Evolutionary conservation across 805 yeast genomes (phyloP).

Genomic region (Cyberlindnera suaveolens): DNA sequence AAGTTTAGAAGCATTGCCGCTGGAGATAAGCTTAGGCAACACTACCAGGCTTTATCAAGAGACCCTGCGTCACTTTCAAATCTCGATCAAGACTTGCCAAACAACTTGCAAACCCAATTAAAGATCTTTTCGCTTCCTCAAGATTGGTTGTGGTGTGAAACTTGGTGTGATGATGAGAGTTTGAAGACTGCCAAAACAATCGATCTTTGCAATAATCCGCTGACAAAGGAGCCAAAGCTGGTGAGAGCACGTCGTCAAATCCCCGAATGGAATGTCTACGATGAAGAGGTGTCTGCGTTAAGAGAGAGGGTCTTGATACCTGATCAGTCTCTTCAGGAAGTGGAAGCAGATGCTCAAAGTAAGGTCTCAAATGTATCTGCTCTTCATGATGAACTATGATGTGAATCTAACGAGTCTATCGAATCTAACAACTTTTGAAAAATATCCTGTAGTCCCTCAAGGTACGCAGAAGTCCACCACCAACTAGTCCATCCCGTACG

Average conservation of each 20-base stretch:
- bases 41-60: constrained; percentile 73
- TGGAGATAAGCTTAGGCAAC: constrained; percentile 77
- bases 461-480: no score
- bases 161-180: constrained; percentile 75
- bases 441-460: not conserved
- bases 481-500: not conserved
- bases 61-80: constrained; percentile 78
- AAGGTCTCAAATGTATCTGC: no score
- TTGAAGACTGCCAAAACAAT: constrained; percentile 64
- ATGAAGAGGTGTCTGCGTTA: constrained; percentile 40
- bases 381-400: constrained; percentile 5
- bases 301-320: constrained; percentile 7
- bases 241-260: constrained; percentile 70
- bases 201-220: constrained; percentile 79
- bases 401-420: not conserved
- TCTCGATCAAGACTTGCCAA: constrained; percentile 91
- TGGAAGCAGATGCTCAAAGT: no score
- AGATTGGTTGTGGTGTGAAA: constrained; percentile 92
- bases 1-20: constrained; percentile 59
- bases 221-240: constrained; percentile 72
- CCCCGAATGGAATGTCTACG: constrained; percentile 73
- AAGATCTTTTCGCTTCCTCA: constrained; percentile 70
- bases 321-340: not conserved
- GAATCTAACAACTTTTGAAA: not conserved
- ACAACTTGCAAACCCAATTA: constrained; percentile 64